Percentiles rank a stretch among this genome's conserved stretches.
phyloP scores from a whole-genome alignment of 192 early-diverging fungal genomes.

The Chytriomyces sp. region DNA sequence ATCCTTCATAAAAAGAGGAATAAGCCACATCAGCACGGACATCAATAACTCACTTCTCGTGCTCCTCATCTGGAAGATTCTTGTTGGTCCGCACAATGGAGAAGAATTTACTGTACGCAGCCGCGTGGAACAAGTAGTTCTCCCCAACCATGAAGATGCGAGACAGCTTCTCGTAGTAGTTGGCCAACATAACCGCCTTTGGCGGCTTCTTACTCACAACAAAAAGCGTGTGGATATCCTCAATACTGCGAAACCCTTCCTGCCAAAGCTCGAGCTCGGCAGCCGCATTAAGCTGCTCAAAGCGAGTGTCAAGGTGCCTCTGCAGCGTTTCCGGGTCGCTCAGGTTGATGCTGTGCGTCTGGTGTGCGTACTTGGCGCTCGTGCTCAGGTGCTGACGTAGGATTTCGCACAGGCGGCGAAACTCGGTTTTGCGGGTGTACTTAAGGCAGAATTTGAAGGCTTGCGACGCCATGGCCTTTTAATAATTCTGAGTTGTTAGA shows the following conservation, averaged over 20 bases:
- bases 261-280: conserved; percentile 99
- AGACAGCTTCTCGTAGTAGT: conserved; percentile 98
- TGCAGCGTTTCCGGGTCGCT: conserved; percentile 95
- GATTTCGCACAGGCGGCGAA: conserved; percentile 96
- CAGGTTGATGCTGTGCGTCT: conserved; percentile 91
- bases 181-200: conserved; percentile 93
- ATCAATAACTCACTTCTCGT: conserved; percentile 51
- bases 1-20: conserved; percentile 50
- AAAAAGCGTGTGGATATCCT: conserved; percentile 96
- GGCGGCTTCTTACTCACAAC: conserved; percentile 81
- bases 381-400: conserved; percentile 89
- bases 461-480: conserved; percentile 70
- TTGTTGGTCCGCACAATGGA: conserved; percentile 73
- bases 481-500: background rate
- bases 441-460: conserved; percentile 96
- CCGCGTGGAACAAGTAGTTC: conserved; percentile 97
- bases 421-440: conserved; percentile 97
- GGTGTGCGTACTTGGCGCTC: conserved; percentile 88
- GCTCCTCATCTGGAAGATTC: conserved; percentile 82
- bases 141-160: conserved; percentile 96
- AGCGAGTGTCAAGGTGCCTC: conserved; percentile 94
- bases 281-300: conserved; percentile 93
- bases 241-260: conserved; percentile 94
- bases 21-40: background rate
- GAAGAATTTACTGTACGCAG: conserved; percentile 88